Base-by-base conservation (phyloP, 371 early-diverging fungal genomes). In the Mucor mucedo region DNA sequence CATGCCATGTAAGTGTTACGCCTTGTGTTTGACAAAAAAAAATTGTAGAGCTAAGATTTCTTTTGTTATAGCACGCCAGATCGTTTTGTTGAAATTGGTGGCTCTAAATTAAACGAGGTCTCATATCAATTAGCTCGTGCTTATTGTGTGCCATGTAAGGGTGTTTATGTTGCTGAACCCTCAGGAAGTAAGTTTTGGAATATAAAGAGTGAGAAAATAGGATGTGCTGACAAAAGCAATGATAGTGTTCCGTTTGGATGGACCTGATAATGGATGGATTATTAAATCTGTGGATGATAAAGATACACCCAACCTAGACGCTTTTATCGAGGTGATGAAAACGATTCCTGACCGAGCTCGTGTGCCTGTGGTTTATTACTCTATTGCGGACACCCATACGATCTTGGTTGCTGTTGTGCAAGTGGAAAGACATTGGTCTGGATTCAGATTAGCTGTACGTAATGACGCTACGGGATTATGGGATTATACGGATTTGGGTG, bases 61-160 rank as follows among this genome's bases (percentile, higher is more conserved):
- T 21, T 21, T 21, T 21, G 21, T 21, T 1, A 54, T 48, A 82
- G 82, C 57, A 92, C 94, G 10, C 94, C 95, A 4, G 82, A 87
- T 75, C 78, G 87, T 14, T 90, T 85, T 69, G 84, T 97, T 10
- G 94, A 96, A 72, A 81, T 95, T 40, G 97, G 98, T 58, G 98
- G 97, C 29, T 88, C 88, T 6, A 89, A 87, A 50, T 78, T 96
- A 52, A 91, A 96, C 71, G 87, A 93, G 63, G 78, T 96, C 2
- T 91, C 92, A 21, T 97, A 94, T 71, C 95, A 95, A 77, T 80
- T 95, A 27, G 96, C 96, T 0, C 79, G 91, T 55, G 82, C 86
- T 10, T 93, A 89, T 66, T 85, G 85, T 45, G 85, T 92, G n/a
- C 93, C 95, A 4, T 87, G 87, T n/a, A 85, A 84, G 44, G 95